Base-by-base conservation (phyloP, 805 yeast genomes). In the Candida maltosa region DNA sequence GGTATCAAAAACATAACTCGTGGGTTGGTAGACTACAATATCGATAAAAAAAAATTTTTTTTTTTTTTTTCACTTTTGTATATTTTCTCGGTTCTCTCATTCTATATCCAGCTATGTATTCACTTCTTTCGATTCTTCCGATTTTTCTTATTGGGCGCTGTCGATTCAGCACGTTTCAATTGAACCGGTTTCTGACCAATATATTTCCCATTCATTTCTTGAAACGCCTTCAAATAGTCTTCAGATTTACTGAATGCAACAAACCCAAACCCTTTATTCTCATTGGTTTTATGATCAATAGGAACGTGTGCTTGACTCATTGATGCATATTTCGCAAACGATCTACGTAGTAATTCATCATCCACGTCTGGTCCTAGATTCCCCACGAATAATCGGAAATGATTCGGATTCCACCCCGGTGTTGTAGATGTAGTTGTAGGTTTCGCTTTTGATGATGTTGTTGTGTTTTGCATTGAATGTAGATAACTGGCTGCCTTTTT, bases 181-280 rank as follows among this genome's bases (percentile, higher is more conserved):
- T 73, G 80, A 18, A 84, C 77, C 0, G 93, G 93, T 47, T 80
- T 80, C 46, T 69, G 75, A 1, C 93, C 94, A 31, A 85, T 70
- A 46, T 80, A 83, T 49, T 82, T 81, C 17, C 87, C 86, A 51
- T 84, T 80, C 79, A 83, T 73, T 47, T 80, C 86, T 51, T 77
- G 80, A 57, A 80, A 84, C 3, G 89, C 87, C 34, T 64, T 59
- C 36, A 84, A 62, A 47, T 81, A 84, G 49, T 84, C 91, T 15
- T 78, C 76, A 0, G 89, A 58, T 40, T 70, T 71, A 3, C 60
- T 63, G 53, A 85, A 84, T 5, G 86, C 77, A 10, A 84, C 82
- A 54, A 84, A 85, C 6, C 88, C 94, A 52, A 63, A 85, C 4
- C 94, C 93, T 50, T 75, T 79, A 39, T 70, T 69, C 42, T 67